Conservation (phyloP, 169 alveolate species). For the Cyclospora cayetanensis region DNA sequence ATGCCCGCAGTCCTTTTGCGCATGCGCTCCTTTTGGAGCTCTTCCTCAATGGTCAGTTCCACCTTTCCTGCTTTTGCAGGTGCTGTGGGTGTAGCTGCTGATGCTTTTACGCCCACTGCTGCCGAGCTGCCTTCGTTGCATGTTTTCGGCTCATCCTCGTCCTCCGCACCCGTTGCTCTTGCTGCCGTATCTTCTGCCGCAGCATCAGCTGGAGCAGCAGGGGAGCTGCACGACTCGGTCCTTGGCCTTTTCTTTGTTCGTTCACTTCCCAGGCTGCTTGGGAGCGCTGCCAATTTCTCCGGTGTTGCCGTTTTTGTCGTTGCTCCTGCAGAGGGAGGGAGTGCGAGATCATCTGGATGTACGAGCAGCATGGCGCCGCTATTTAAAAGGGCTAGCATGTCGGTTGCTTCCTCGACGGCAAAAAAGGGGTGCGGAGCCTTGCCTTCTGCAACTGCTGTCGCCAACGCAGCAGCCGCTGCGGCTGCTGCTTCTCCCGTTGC, state of each 20-base stretch:
- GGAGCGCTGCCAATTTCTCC: not conserved
- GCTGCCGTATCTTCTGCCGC: not conserved
- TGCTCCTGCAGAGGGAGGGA: conserved; percentile 13
- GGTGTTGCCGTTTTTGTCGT: conserved; percentile 1
- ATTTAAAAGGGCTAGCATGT: not conserved
- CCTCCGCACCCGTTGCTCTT: not conserved
- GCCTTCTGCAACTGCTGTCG: conserved; percentile 9
- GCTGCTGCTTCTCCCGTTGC: conserved; percentile 34
- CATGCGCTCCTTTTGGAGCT: not conserved
- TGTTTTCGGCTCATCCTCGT: not conserved
- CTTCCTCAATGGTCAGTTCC: not conserved
- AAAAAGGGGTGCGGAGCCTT: not conserved
- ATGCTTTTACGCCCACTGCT: conserved; percentile 21
- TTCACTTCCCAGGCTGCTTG: not conserved
- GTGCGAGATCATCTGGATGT: not conserved
- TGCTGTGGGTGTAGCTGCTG: conserved; percentile 23
- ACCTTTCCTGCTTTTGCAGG: not conserved
- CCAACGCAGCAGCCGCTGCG: conserved; percentile 15
- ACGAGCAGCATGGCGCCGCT: conserved; percentile 20
- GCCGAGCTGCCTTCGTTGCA: not conserved
- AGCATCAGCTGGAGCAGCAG: not conserved
- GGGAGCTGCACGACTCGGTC: not conserved
- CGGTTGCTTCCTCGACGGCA: not conserved
- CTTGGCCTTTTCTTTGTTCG: not conserved
- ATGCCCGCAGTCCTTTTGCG: conserved; percentile 1